These are phyloP conservation scores for Fusarium tricinctum DNA, from an alignment of 2,329 filamentous ascomycete genomes.

Conservation along the genomic window DNA sequence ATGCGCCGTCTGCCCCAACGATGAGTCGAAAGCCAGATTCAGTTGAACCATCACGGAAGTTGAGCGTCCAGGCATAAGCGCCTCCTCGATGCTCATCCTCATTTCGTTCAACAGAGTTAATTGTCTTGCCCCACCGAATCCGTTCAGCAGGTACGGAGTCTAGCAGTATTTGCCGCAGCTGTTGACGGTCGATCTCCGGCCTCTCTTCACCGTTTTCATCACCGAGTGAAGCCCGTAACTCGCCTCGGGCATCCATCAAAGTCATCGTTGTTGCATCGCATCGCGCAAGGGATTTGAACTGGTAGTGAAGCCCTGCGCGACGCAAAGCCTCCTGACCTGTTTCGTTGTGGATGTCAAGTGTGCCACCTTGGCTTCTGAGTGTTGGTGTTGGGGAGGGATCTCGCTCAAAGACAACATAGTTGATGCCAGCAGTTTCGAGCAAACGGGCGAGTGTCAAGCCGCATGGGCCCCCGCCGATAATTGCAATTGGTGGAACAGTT, in stretches of 20 bases:
- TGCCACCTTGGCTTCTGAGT: slow-evolving; percentile 3
- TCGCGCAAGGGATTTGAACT: slow-evolving; percentile 11
- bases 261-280: slow-evolving; percentile 8
- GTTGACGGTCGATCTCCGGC: slow-evolving; percentile 14
- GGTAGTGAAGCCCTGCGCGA: background rate
- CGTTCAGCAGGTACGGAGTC: background rate
- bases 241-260: slow-evolving; percentile 7
- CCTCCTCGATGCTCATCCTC: background rate
- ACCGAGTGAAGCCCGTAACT: background rate
- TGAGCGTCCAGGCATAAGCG: background rate
- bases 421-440: slow-evolving; percentile 1
- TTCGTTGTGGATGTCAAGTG: background rate
- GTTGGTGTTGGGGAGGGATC: background rate
- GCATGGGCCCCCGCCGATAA: slow-evolving; percentile 12
- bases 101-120: background rate
- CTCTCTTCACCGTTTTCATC: background rate
- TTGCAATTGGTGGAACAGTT: background rate
- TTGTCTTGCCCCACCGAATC: slow-evolving; percentile 9
- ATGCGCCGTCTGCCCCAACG: slow-evolving; percentile 15
- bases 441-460: slow-evolving; percentile 5
- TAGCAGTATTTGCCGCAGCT: slow-evolving; percentile 1
- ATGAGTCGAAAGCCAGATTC: slow-evolving; percentile 13
- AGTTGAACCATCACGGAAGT: slow-evolving; percentile 4
- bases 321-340: slow-evolving; percentile 10
- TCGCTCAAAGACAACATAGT: slow-evolving; percentile 12